These are phyloP conservation scores for Fusarium buharicum DNA, from an alignment of 2,329 filamentous ascomycete species.

Conservation along the genomic window DNA sequence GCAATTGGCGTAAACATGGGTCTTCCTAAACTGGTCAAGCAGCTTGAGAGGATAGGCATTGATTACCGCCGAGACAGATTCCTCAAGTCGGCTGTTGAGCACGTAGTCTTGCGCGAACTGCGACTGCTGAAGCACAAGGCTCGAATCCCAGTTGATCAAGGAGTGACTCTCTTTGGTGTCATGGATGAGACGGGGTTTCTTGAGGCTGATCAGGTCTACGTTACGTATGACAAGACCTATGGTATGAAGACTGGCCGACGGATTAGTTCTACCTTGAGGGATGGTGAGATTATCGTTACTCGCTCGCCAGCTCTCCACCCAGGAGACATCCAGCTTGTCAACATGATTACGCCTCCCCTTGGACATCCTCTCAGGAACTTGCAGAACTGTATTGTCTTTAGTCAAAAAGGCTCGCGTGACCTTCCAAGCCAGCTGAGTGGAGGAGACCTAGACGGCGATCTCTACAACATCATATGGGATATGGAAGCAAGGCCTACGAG, in stretches of 20 bases:
- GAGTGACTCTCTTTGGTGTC: slow-evolving; percentile 81
- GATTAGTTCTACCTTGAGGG: slow-evolving; percentile 46
- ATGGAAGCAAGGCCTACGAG: slow-evolving; percentile 54
- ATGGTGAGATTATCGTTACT: slow-evolving; percentile 70
- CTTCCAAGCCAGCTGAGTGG: slow-evolving; percentile 82
- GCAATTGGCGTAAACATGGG: slow-evolving; percentile 69
- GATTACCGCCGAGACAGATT: slow-evolving; percentile 76
- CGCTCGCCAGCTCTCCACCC: slow-evolving; percentile 85
- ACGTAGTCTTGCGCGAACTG: slow-evolving; percentile 75
- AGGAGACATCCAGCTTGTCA: slow-evolving; percentile 77
- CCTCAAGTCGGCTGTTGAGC: slow-evolving; percentile 75
- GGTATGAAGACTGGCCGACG: slow-evolving; percentile 37
- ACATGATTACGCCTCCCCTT: slow-evolving; percentile 68
- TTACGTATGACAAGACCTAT: slow-evolving; percentile 61
- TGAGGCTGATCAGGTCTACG: slow-evolving; percentile 73
- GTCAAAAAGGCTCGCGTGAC: slow-evolving; percentile 74
- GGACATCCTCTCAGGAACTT: slow-evolving; percentile 70
- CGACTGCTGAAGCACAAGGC: slow-evolving; percentile 81
- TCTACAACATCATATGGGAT: slow-evolving; percentile 85
- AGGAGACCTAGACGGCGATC: slow-evolving; percentile 85
- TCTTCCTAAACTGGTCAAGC: slow-evolving; percentile 70
- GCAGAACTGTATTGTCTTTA: slow-evolving; percentile 82
- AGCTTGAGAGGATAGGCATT: slow-evolving; percentile 66
- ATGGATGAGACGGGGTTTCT: slow-evolving; percentile 83
- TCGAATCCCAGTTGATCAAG: slow-evolving; percentile 75